These are phyloP conservation scores for Annulohypoxylon nitens DNA, from an alignment of 495 filamentous ascomycete species.

Conservation along the genomic window DNA sequence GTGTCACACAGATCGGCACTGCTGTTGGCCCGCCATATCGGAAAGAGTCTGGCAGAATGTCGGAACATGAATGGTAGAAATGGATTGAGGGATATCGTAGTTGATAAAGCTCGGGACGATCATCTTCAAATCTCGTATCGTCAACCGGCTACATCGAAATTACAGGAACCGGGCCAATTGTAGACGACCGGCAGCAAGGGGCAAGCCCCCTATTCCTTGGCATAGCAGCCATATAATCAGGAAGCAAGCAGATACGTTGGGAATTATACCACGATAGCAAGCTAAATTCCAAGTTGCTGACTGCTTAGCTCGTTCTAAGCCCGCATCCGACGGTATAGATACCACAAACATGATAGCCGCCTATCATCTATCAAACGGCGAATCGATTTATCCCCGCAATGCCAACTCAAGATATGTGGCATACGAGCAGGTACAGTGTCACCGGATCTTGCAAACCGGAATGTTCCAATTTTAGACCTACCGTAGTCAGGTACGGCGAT, in stretches of 20 bases:
- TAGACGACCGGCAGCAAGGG: conserved; percentile 16
- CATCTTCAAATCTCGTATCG: conserved; percentile 15
- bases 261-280: neutral
- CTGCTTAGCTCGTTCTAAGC: neutral
- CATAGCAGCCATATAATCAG: neutral
- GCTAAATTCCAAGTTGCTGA: neutral
- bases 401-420: neutral
- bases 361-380: neutral
- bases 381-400: neutral
- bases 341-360: neutral
- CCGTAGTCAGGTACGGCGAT: neutral
- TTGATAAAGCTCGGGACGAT: neutral
- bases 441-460: neutral
- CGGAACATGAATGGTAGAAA: neutral
- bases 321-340: conserved; percentile 3
- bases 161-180: conserved; percentile 13
- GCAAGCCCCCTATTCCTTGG: neutral
- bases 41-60: neutral
- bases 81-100: neutral
- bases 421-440: neutral
- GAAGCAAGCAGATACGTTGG: neutral
- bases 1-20: conserved; percentile 9
- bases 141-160: neutral
- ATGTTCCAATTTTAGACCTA: conserved; percentile 15
- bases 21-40: conserved; percentile 14